Base-by-base conservation (phyloP, 305 asterid species). In the Euphrasia arctica region DNA sequence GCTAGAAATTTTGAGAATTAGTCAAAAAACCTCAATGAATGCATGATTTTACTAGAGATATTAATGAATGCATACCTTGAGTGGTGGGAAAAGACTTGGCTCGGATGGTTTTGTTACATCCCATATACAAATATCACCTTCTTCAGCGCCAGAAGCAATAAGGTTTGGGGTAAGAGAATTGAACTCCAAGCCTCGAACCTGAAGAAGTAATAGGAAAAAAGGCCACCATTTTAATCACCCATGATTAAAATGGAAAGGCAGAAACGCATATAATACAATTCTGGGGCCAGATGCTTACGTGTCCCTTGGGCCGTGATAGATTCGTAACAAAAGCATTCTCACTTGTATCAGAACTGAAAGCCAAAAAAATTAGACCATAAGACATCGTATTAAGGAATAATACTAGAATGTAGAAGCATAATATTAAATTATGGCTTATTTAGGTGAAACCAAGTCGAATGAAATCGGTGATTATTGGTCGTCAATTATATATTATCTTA, bases 91-190 rank as follows among this genome's bases (percentile, higher is more conserved):
- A 77, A 70, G 95, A 75, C 63, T 88, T 63, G 96, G 97, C 58
- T 81, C 88, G 34, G 86, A 68, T 58, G 99, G 99, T 61, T 79
- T 83, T 34, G 86, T 64, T 55, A 94, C 68, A 80, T 94, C 96
- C 99, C 99, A 94, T 70, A 94, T 82, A 70, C 91, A 88, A 66
- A 94, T 81, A 56, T 94, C 99, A 72, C 99, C 99, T 84, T 94
- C 99, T 79, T 90, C 97, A 54, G 99, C 97, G 41, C 99, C 99
- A 78, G 99, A 93, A 31, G 96, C 99, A 74, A 93, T 84, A 78
- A 84, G 90, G 67, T 83, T 79, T 42, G 97, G 91, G 42, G 95
- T 34, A 60, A 75, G 77, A 49, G 88, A 70, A 79, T 83, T 93
- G 54, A 93, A 93, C 74, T 86, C 99, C 81, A 85, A 61, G 29